Conservation (phyloP, 1,139 yeast genomes). For the Candida tropicalis region DNA sequence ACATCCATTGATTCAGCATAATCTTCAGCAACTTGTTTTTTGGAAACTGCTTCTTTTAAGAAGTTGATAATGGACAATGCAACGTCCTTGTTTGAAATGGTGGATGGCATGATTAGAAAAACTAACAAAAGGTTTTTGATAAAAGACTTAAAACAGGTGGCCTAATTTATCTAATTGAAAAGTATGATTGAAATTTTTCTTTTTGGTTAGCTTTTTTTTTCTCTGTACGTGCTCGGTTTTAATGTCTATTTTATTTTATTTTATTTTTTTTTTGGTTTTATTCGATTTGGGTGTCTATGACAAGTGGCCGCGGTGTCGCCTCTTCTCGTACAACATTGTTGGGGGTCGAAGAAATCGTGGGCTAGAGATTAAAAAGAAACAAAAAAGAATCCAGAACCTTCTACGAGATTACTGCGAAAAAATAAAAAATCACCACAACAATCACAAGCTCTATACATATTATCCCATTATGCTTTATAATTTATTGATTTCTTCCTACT, state of each 20-base stretch:
- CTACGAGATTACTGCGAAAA: constrained; percentile 8
- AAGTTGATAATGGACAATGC: constrained; percentile 78
- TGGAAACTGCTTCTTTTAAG: constrained; percentile 59
- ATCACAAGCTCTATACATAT: too few relatives aligned
- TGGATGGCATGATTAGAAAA: constrained; percentile 10
- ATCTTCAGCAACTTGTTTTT: constrained; percentile 73
- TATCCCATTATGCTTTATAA: too few relatives aligned
- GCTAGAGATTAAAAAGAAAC: background rate
- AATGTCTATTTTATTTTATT: background rate
- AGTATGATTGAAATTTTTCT: background rate
- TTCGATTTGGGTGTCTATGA: too few relatives aligned
- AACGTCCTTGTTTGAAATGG: constrained; percentile 59
- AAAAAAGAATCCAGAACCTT: constrained; percentile 9
- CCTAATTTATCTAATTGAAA: background rate
- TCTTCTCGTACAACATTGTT: background rate
- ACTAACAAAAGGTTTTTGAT: background rate
- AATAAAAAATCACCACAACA: background rate
- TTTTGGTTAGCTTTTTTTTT: too few relatives aligned
- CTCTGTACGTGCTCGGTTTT: too few relatives aligned
- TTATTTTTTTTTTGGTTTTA: background rate
- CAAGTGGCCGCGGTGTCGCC: background rate
- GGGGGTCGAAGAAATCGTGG: background rate
- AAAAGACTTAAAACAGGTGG: constrained; percentile 5
- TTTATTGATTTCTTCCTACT: background rate
- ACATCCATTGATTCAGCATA: constrained; percentile 92